Evolutionary conservation across 2,329 filamentous ascomycete genomes (phyloP).

Genomic region (Incumbomyces lentus): DNA sequence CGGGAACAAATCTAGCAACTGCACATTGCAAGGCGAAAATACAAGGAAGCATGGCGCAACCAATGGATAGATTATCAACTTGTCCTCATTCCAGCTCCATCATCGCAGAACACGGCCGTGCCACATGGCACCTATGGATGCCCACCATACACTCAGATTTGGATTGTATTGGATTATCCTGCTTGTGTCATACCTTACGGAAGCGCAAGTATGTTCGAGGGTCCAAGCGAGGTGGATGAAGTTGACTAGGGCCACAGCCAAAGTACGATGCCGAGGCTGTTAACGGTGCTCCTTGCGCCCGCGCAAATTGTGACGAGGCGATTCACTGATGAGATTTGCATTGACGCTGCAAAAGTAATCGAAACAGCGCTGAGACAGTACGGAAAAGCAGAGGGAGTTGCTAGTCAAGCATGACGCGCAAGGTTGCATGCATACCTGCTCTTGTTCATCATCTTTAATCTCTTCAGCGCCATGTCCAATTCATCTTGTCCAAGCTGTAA

Average conservation of each 20-base stretch:
- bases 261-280: slow-evolving; percentile 20
- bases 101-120: slow-evolving; percentile 7
- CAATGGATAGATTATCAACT: slow-evolving; percentile 1
- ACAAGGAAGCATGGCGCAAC: slow-evolving; percentile 5
- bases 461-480: no score
- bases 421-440: no score
- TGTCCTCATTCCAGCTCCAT: not conserved
- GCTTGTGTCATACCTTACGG: slow-evolving; percentile 40
- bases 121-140: slow-evolving; percentile 5
- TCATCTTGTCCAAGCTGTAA: no score
- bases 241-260: not conserved
- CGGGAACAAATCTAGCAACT: slow-evolving; percentile 2
- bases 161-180: slow-evolving; percentile 29
- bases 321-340: slow-evolving; percentile 25
- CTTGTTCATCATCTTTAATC: no score
- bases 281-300: slow-evolving; percentile 22
- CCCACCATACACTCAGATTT: slow-evolving; percentile 12
- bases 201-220: slow-evolving; percentile 32
- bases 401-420: no score
- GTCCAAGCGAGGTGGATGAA: slow-evolving; percentile 17
- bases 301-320: slow-evolving; percentile 23
- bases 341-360: slow-evolving; percentile 22
- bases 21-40: not conserved
- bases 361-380: slow-evolving; percentile 19
- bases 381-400: no score